A percentile compares a stretch with the other conserved stretches of the same genome.
These are phyloP conservation scores for Alnus rubra DNA, from an alignment of 306 rosid genomes.

Conservation along the genomic window DNA sequence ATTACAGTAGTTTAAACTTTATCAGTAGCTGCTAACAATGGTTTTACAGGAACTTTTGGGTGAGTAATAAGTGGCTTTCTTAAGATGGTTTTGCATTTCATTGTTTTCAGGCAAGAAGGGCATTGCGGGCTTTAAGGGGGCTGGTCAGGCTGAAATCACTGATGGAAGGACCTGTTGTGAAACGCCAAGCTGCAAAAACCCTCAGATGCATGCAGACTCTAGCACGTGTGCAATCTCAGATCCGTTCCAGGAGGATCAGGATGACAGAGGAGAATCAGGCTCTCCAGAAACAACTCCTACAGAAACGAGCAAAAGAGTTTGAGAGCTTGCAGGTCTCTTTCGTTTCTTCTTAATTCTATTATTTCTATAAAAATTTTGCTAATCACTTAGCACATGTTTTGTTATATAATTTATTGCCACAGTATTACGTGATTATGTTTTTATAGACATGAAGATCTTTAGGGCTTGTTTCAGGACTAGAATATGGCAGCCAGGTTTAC, in stretches of 20 bases:
- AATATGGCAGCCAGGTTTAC: neutral
- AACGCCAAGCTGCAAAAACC: conserved; percentile 86
- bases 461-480: neutral
- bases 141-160: conserved; percentile 79
- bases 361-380: neutral
- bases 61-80: conserved; percentile 15
- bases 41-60: neutral
- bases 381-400: neutral
- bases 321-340: conserved; percentile 76
- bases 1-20: neutral
- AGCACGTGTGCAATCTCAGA: conserved; percentile 90
- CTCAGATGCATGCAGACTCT: conserved; percentile 94
- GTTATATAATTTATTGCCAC: neutral
- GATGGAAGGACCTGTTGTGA: conserved; percentile 86
- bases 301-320: conserved; percentile 86
- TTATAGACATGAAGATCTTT: neutral
- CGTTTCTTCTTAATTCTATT: too few relatives aligned
- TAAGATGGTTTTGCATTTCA: conserved; percentile 18
- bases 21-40: conserved; percentile 6
- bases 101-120: conserved; percentile 79
- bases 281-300: conserved; percentile 87
- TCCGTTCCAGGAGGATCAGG: conserved; percentile 83
- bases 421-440: neutral
- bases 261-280: conserved; percentile 98
- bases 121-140: conserved; percentile 87